Conservation (phyloP, 1,284 basidiomycete species). For the Hymenochaete sp. region DNA sequence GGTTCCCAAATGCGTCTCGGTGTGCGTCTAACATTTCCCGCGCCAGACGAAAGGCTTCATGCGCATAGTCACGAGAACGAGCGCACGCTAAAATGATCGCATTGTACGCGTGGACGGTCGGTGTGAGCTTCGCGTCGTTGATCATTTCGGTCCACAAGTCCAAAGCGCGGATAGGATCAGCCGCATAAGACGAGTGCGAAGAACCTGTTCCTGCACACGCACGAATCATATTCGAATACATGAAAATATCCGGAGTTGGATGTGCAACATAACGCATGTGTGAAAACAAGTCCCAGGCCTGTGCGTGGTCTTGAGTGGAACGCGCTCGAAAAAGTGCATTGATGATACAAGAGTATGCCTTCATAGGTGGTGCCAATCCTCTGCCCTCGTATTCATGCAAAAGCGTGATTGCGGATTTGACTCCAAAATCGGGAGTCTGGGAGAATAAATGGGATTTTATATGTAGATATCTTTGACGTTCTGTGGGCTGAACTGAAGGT, state of each 20-base stretch:
- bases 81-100: slow-evolving; percentile 76
- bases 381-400: slow-evolving; percentile 60
- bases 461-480: slow-evolving; percentile 57
- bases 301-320: slow-evolving; percentile 46
- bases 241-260: slow-evolving; percentile 60
- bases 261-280: slow-evolving; percentile 97
- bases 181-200: slow-evolving; percentile 33
- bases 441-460: slow-evolving; percentile 50
- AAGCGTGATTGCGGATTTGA: slow-evolving; percentile 45
- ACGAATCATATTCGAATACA: slow-evolving; percentile 85
- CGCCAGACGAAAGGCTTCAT: slow-evolving; percentile 72
- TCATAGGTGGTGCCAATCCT: slow-evolving; percentile 50
- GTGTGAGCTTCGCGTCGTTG: slow-evolving; percentile 51
- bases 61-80: slow-evolving; percentile 53
- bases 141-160: slow-evolving; percentile 93
- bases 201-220: slow-evolving; percentile 62
- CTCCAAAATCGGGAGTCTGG: slow-evolving; percentile 35
- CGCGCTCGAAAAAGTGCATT: slow-evolving; percentile 46
- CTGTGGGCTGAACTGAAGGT: slow-evolving; percentile 36
- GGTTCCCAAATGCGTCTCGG: slow-evolving; percentile 49
- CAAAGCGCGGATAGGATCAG: slow-evolving; percentile 84
- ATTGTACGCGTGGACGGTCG: slow-evolving; percentile 69
- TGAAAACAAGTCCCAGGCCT: slow-evolving; percentile 89
- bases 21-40: slow-evolving; percentile 75
- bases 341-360: slow-evolving; percentile 58